Evolutionary conservation across 1,139 yeast species (phyloP).

Genomic region (Lodderomyces margitis): DNA sequence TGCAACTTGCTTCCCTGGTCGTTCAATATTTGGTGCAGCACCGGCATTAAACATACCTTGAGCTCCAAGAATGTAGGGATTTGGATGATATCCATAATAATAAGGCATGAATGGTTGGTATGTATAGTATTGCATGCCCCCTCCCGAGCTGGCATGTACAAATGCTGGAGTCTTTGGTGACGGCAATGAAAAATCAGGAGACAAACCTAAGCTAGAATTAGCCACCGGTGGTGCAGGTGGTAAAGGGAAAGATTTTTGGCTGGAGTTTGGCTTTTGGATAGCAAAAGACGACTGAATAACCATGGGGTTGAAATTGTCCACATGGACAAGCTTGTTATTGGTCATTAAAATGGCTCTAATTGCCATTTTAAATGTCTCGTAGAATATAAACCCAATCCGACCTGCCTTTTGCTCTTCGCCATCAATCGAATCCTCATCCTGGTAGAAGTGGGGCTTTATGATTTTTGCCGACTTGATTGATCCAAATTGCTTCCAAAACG

Average conservation of each 20-base stretch:
- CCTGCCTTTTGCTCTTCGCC: constrained; percentile 35
- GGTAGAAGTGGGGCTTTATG: constrained; percentile 42
- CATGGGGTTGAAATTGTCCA: constrained; percentile 21
- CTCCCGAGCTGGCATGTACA: background rate
- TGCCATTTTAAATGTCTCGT: constrained; percentile 37
- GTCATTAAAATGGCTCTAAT: constrained; percentile 40
- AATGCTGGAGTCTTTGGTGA: background rate
- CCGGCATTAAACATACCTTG: constrained; percentile 8
- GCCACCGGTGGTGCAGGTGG: constrained; percentile 3
- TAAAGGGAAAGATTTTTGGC: background rate
- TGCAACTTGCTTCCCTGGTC: background rate
- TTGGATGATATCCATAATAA: constrained; percentile 16
- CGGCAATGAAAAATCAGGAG: background rate
- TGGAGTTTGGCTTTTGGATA: constrained; percentile 27
- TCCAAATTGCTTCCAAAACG: constrained; percentile 44
- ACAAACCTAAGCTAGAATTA: background rate
- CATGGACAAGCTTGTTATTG: constrained; percentile 26
- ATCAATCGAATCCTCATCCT: constrained; percentile 6
- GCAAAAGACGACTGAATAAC: constrained; percentile 43
- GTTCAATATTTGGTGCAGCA: constrained; percentile 5
- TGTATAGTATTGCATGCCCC: constrained; percentile 7
- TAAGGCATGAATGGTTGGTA: constrained; percentile 16
- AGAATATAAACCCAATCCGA: constrained; percentile 45
- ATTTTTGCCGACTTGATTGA: constrained; percentile 44
- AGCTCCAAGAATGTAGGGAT: constrained; percentile 12